Conservation (phyloP, 441 rosid species). For the Syzygium malaccense region DNA sequence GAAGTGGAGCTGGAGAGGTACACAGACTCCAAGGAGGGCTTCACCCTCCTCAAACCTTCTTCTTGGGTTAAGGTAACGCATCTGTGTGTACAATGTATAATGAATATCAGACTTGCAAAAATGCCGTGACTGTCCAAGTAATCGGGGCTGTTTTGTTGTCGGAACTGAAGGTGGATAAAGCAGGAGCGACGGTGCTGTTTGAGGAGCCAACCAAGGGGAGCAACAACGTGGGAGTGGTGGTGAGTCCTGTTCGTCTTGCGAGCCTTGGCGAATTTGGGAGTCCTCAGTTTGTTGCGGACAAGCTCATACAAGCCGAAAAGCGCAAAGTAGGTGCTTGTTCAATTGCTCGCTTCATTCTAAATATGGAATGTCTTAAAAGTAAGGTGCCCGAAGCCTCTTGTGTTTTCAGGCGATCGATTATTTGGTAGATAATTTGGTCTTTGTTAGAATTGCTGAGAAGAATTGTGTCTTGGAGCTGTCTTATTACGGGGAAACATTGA, state of each 20-base stretch:
- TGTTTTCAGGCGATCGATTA: neutral
- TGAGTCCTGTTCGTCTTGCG: slow-evolving; percentile 67
- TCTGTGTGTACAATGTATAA: neutral
- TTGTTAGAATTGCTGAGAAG: neutral
- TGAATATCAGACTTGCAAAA: neutral
- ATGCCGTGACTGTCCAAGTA: neutral
- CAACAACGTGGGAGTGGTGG: slow-evolving; percentile 78
- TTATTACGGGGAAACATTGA: neutral
- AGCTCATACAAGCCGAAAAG: slow-evolving; percentile 76
- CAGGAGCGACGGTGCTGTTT: slow-evolving; percentile 76
- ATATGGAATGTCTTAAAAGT: neutral
- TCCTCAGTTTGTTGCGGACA: slow-evolving; percentile 76
- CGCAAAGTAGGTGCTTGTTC: slow-evolving; percentile 38
- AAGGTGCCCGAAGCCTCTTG: neutral
- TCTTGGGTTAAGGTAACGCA: slow-evolving; percentile 55
- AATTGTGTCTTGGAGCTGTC: neutral
- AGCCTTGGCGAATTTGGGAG: slow-evolving; percentile 66
- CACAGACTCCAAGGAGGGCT: slow-evolving; percentile 56
- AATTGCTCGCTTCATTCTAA: neutral
- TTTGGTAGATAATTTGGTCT: neutral
- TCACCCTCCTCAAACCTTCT: slow-evolving; percentile 69
- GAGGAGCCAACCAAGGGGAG: slow-evolving; percentile 56
- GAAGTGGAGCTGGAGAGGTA: slow-evolving; percentile 47
- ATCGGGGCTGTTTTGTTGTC: neutral
- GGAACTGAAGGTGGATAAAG: slow-evolving; percentile 56